Base-by-base conservation (phyloP, 345 rosid species). In the Murraya koenigii region DNA sequence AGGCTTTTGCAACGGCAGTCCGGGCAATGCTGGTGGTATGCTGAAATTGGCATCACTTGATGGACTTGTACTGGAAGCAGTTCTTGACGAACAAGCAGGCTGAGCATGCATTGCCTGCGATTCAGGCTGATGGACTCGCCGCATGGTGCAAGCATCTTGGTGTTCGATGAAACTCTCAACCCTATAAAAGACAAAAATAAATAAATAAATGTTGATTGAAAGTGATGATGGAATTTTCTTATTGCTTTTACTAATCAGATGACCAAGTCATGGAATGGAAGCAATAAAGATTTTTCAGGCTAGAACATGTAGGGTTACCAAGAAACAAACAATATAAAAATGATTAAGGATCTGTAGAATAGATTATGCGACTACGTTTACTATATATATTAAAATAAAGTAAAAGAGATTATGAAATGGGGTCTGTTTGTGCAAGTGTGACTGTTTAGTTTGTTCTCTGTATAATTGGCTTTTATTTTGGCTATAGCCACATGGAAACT, bases 151-250 rank as follows among this genome's bases (percentile, higher is more conserved):
- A 47, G 80, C 87, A 78, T 93, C 97, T 84, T 93, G 97, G 75
- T 93, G 97, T 56, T 93, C 97, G 10, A 93, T 93, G 80, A 91
- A 93, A 84, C 94, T 93, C 87, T 93, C 96, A 44, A 91, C 96
- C 86, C 96, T 93, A 76, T 25, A 60, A 19, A 47, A 75, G 81
- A 23, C 20, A 64, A 33, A 41, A 69, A 75, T 14, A 56, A 61
- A 39, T 26, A 49, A 77, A n/a, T n/a, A n/a, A 68, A 11, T 75
- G 72, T 79, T 72, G 33, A 72, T 65, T 78, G 76, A 63, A 73
- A 61, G 44, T 23, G 66, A 82, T 47, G 33, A 39, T 76, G 65
- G 75, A 68, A 71, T 77, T 17, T 76, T 82, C 79, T 28, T 72
- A 38, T 59, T 76, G 77, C 72, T 38, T 67, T 64, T 35, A 49